Base-by-base conservation (phyloP, 2,329 filamentous ascomycete species). In the Scedosporium apiospermum region DNA sequence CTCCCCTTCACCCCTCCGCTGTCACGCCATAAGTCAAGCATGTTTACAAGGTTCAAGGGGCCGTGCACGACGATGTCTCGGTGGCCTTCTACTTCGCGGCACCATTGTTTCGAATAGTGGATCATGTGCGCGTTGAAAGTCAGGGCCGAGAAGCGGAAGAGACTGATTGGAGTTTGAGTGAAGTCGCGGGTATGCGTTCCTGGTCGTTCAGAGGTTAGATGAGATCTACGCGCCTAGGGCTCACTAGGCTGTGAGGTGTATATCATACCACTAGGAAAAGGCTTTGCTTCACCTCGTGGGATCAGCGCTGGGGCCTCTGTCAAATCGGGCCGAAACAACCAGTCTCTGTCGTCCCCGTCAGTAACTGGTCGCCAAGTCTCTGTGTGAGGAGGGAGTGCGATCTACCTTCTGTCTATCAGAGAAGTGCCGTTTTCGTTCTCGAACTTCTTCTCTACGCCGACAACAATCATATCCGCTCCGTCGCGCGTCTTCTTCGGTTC, bases 71-170 rank as follows among this genome's bases (percentile, higher is more conserved):
- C 83, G 4, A 88, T 73, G 16, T 85, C 82, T 0, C 83, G 82
- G 68, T 95, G 89, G 0, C 87, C 86, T 72, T 95, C 88, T 6
- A 88, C 77, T 4, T 79, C 75, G 4, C 78, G 77, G 14, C 85
- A 84, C 78, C 89, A 93, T 12, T 78, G 70, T 26, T 82, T 80
- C 69, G 92, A 89, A 67, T 93, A 88, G 72, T 96, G 92, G 62
- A 96, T 96, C 66, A 85, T 87, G 73, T 96, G 92, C 0, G 85
- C 90, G 70, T 96, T 96, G 77, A 92, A 92, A 0, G 90, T 96
- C 49, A 96, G 76, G 0, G 90, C 90, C 0, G 88, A 92, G 77
- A 92, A 96, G 18, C 90, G 85, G 74, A 95, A 96, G 1, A 96
- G 80, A 1, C 75, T 77, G 0, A 77, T 75, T 0, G 78, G 73